Percentiles rank a stretch among this genome's conserved stretches.
Evolutionary conservation across 192 early-diverging fungal species (phyloP).

Genomic region (Umbelopsis ramanniana): DNA sequence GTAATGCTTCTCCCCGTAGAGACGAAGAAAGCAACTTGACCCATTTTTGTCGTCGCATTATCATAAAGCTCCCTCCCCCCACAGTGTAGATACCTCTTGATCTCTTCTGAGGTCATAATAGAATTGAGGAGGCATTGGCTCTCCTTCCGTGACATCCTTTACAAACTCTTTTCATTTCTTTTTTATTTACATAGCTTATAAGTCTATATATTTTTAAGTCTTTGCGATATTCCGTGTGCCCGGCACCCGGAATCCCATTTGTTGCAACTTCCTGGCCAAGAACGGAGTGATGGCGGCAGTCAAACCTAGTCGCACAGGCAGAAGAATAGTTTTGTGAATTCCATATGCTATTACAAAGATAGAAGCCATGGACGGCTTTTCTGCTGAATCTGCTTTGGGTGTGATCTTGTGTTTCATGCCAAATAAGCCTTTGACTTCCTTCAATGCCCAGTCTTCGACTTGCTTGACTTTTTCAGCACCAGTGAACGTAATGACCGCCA

Average conservation of each 20-base stretch:
- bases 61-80: background rate
- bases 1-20: constrained; percentile 78
- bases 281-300: constrained; percentile 59
- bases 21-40: constrained; percentile 40
- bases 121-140: background rate
- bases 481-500: constrained; percentile 46
- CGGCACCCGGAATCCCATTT: constrained; percentile 43
- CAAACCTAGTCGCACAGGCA: constrained; percentile 57
- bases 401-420: constrained; percentile 32
- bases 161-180: background rate
- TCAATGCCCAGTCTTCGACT: constrained; percentile 50
- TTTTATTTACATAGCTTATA: background rate
- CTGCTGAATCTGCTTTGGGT: constrained; percentile 17
- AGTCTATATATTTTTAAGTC: no score
- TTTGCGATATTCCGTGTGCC: constrained; percentile 27
- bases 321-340: constrained; percentile 60
- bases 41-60: background rate
- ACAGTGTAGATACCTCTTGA: constrained; percentile 7
- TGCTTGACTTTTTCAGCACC: constrained; percentile 53
- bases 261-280: constrained; percentile 49
- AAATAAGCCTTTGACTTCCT: constrained; percentile 35
- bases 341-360: constrained; percentile 64
- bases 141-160: background rate
- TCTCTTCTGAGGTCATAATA: constrained; percentile 6
- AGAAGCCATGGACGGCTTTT: constrained; percentile 48